A percentile compares a stretch with the other conserved stretches of the same genome.
Evolutionary conservation across 2,329 filamentous ascomycete genomes (phyloP).

Genomic region (Fusarium oxysporum): DNA sequence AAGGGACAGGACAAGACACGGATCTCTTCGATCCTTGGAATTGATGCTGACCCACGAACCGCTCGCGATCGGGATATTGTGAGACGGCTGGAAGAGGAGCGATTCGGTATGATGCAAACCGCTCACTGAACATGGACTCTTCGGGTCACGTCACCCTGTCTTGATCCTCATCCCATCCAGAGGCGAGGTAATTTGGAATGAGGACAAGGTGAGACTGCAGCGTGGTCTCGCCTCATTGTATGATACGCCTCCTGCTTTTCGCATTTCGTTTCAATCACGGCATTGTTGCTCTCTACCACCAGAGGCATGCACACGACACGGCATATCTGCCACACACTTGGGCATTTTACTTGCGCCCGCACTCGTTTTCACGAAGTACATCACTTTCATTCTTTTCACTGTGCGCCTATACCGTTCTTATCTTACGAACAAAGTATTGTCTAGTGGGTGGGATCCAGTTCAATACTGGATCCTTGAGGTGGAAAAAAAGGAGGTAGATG

Average conservation of each 20-base stretch:
- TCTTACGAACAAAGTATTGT: constrained; percentile 45
- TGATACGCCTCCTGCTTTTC: constrained; percentile 34
- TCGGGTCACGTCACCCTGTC: constrained; percentile 6
- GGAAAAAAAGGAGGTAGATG: constrained; percentile 38
- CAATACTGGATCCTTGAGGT: constrained; percentile 17
- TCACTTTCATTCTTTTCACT: constrained; percentile 37
- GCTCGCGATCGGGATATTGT: constrained; percentile 69
- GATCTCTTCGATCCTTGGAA: constrained; percentile 72
- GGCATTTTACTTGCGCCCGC: constrained; percentile 37
- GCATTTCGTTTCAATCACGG: constrained; percentile 37
- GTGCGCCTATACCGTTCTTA: constrained; percentile 28
- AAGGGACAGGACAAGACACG: constrained; percentile 66
- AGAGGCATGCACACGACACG: constrained; percentile 22
- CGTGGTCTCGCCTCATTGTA: constrained; percentile 28
- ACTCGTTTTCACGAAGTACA: constrained; percentile 33
- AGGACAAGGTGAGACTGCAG: constrained; percentile 20
- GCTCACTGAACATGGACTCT: constrained; percentile 36
- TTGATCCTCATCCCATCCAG: constrained; percentile 13
- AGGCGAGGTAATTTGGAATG: constrained; percentile 19
- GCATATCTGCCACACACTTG: constrained; percentile 31
- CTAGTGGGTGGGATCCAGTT: constrained; percentile 40
- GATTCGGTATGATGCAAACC: constrained; percentile 50
- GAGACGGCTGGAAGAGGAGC: constrained; percentile 65
- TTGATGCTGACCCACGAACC: constrained; percentile 68
- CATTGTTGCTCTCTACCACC: constrained; percentile 17